Evolutionary conservation across 192 early-diverging fungal species (phyloP).

Genomic region (Coemansia guatemalensis): DNA sequence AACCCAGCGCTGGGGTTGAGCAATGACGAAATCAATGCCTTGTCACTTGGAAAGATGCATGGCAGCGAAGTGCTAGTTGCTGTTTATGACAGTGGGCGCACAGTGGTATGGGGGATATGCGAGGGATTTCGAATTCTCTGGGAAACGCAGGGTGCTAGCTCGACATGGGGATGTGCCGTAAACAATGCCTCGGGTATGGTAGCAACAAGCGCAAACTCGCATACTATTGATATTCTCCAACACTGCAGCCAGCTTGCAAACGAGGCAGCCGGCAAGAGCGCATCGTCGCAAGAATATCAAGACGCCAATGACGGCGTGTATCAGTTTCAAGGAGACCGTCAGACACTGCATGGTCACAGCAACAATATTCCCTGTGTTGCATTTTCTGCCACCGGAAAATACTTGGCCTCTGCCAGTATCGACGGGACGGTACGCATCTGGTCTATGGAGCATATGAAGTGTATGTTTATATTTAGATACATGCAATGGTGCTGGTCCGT

Average conservation of each 20-base stretch:
- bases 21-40: conserved; percentile 42
- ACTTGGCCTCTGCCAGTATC: conserved; percentile 45
- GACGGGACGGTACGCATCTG: conserved; percentile 35
- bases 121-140: conserved; percentile 23
- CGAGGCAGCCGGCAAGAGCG: not conserved
- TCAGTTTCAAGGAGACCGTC: conserved; percentile 11
- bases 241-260: not conserved
- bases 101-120: conserved; percentile 22
- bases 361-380: conserved; percentile 34
- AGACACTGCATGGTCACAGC: conserved; percentile 15
- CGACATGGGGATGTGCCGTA: conserved; percentile 47
- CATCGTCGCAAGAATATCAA: not conserved
- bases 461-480: conserved; percentile 19
- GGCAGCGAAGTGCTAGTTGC: conserved; percentile 25
- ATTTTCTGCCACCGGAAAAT: conserved; percentile 34
- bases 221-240: conserved; percentile 19
- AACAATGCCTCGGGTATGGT: conserved; percentile 7
- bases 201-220: conserved; percentile 46
- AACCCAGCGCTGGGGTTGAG: too few relatives aligned
- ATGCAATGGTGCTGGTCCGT: conserved; percentile 41
- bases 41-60: conserved; percentile 14
- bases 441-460: conserved; percentile 13
- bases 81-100: conserved; percentile 39
- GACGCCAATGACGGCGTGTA: not conserved
- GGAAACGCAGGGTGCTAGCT: conserved; percentile 18